A percentile compares a stretch with the other conserved stretches of the same genome.
Conservation (phyloP, 192 early-diverging fungal genomes). For the Backusella circina region DNA sequence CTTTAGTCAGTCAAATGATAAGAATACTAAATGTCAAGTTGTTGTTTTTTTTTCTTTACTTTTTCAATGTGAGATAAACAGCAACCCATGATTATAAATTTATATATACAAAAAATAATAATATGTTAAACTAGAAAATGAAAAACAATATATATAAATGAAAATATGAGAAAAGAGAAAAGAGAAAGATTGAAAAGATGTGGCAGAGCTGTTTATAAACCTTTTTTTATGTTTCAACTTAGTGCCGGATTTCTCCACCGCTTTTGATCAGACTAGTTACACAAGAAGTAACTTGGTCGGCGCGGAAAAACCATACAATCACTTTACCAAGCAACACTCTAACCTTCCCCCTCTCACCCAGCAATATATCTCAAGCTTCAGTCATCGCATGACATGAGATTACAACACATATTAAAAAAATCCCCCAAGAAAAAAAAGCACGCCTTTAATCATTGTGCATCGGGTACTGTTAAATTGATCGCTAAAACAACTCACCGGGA, state of each 20-base stretch:
- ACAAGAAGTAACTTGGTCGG: not conserved
- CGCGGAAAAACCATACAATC: not conserved
- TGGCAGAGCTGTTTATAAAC: not conserved
- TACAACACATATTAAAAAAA: not conserved
- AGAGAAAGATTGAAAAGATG: not conserved
- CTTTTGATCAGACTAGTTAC: not conserved
- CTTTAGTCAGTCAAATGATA: not conserved
- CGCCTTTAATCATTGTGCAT: not conserved
- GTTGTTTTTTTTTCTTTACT: not conserved
- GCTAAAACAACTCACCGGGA: not conserved
- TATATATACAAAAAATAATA: not conserved
- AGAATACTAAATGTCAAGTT: not conserved
- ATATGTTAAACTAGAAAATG: not conserved
- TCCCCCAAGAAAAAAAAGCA: not conserved
- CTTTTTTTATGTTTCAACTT: slow-evolving; percentile 1
- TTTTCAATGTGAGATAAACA: slow-evolving; percentile 18
- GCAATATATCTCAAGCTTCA: not conserved
- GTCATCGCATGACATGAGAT: not conserved
- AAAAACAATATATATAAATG: not conserved
- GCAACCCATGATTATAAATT: slow-evolving; percentile 20
- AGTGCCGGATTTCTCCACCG: not conserved
- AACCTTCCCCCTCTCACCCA: not conserved
- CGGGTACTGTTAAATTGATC: slow-evolving; percentile 1
- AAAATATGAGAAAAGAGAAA: slow-evolving; percentile 1
- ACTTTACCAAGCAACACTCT: not conserved